These are phyloP conservation scores for Fusarium cicatricum DNA, from an alignment of 2,329 filamentous ascomycete genomes.

Conservation along the genomic window DNA sequence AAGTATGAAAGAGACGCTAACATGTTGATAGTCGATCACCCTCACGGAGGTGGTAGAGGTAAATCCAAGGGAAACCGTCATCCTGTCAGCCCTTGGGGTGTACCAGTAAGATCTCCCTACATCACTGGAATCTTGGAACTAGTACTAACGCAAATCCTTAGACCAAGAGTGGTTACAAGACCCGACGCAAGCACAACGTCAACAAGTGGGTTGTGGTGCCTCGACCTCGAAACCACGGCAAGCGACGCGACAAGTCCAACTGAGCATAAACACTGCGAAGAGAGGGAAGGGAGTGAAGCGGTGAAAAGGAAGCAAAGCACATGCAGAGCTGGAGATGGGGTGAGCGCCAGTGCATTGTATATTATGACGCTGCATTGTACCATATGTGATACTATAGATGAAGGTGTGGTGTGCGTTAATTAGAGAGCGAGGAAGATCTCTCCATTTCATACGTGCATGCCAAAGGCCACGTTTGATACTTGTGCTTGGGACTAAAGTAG, in stretches of 20 bases:
- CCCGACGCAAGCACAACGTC: conserved; percentile 83
- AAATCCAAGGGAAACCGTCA: conserved; percentile 99
- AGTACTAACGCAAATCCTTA: conserved; percentile 41
- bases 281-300: conserved; percentile 11
- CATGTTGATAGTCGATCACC: conserved; percentile 76
- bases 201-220: conserved; percentile 92
- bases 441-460: not conserved
- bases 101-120: conserved; percentile 73
- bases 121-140: not conserved
- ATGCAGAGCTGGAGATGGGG: conserved; percentile 16
- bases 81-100: conserved; percentile 96
- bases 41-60: conserved; percentile 97
- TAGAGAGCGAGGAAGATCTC: conserved; percentile 16
- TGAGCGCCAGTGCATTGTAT: conserved; percentile 41
- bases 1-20: conserved; percentile 20
- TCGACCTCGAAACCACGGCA: conserved; percentile 88
- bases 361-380: conserved; percentile 45
- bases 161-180: conserved; percentile 92
- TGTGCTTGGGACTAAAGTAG: too few relatives aligned
- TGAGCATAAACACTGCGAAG: conserved; percentile 42
- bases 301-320: conserved; percentile 21
- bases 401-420: conserved; percentile 29
- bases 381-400: conserved; percentile 47
- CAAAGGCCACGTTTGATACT: too few relatives aligned
- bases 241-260: conserved; percentile 73